Percentiles rank a stretch among this genome's conserved stretches.
phyloP scores from a whole-genome alignment of 768 basidiomycete species.

The Suillus spraguei region DNA sequence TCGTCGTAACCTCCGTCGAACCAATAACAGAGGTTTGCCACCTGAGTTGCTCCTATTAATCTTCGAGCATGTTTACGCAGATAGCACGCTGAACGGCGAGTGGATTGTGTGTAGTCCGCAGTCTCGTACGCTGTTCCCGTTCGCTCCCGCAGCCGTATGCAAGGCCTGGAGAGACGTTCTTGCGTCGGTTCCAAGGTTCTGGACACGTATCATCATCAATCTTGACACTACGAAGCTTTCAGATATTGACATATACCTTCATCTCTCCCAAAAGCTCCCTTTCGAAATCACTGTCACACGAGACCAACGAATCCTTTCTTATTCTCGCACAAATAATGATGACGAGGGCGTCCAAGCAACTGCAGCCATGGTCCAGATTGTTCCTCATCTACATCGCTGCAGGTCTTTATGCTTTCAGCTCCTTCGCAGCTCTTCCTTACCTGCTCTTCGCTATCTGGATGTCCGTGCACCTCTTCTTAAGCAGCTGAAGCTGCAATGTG shows the following conservation, averaged over 20 bases:
- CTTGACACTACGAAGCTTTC: slow-evolving; percentile 11
- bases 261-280: slow-evolving; percentile 11
- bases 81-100: background rate
- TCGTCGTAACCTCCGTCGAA: background rate
- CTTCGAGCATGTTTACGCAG: slow-evolving; percentile 5
- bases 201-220: slow-evolving; percentile 15
- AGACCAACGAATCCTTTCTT: background rate
- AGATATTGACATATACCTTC: slow-evolving; percentile 8
- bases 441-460: slow-evolving; percentile 9
- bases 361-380: background rate
- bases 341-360: slow-evolving; percentile 7
- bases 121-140: slow-evolving; percentile 12
- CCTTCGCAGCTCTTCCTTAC: slow-evolving; percentile 12
- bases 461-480: slow-evolving; percentile 4
- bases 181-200: slow-evolving; percentile 11
- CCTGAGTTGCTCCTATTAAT: slow-evolving; percentile 2
- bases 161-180: slow-evolving; percentile 11
- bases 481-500: slow-evolving; percentile 11
- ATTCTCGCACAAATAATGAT: slow-evolving; percentile 1
- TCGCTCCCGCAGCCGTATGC: slow-evolving; percentile 13
- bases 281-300: slow-evolving; percentile 9
- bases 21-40: slow-evolving; percentile 1
- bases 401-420: slow-evolving; percentile 9
- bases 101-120: background rate
- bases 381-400: slow-evolving; percentile 13